Evolutionary conservation across 495 filamentous ascomycete species (phyloP).

Genomic region (Daldinia loculata): DNA sequence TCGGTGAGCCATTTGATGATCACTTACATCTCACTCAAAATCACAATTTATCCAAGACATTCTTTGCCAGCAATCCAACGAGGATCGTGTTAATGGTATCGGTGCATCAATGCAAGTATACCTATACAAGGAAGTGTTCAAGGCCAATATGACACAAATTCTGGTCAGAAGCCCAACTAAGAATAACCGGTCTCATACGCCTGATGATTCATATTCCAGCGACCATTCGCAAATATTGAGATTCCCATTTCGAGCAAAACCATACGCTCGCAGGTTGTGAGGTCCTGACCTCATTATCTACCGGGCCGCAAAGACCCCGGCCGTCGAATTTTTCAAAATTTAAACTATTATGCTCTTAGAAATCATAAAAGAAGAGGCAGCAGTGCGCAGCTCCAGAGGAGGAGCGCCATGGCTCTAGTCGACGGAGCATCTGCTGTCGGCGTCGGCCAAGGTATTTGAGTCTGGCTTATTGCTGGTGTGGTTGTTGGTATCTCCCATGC

Average conservation of each 20-base stretch:
- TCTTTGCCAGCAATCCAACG: background rate
- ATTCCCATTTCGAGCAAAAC: background rate
- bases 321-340: background rate
- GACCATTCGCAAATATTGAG: background rate
- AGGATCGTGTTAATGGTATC: constrained; percentile 3
- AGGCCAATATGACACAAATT: constrained; percentile 1
- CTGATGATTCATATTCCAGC: background rate
- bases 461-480: background rate
- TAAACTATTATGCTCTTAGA: background rate
- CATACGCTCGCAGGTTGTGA: background rate
- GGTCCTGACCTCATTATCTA: background rate
- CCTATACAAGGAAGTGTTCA: constrained; percentile 14
- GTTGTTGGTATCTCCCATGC: constrained; percentile 21
- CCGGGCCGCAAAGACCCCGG: background rate
- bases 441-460: background rate
- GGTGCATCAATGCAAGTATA: constrained; percentile 23
- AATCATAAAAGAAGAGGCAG: constrained; percentile 22
- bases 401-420: background rate
- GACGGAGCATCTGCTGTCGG: constrained; percentile 22
- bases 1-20: no score
- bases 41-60: background rate
- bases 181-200: background rate
- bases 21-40: background rate
- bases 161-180: constrained; percentile 1
- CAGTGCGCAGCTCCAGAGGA: constrained; percentile 26